Percentiles rank a stretch among this genome's conserved stretches.
phyloP scores from a whole-genome alignment of 148 eudicot genomes.

The Nepenthes mirabilis region DNA sequence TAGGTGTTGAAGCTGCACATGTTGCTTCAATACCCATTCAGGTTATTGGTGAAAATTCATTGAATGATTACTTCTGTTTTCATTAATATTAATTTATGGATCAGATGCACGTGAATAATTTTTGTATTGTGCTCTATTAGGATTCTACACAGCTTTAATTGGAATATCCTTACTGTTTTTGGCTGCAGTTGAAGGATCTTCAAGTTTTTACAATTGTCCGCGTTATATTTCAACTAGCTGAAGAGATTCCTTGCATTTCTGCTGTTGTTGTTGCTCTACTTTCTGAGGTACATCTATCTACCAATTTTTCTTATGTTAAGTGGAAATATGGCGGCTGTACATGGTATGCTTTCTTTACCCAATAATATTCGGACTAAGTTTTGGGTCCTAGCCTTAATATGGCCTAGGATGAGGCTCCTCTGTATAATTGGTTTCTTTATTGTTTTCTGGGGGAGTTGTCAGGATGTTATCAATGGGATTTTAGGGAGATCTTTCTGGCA shows the following conservation, averaged over 20 bases:
- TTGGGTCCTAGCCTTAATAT: too few species aligned
- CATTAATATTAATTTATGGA: neutral
- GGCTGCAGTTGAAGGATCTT: conserved; percentile 81
- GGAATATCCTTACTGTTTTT: conserved; percentile 1
- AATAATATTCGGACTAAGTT: too few species aligned
- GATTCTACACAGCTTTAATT: neutral
- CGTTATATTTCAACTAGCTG: conserved; percentile 86
- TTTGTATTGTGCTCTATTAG: neutral
- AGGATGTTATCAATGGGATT: too few species aligned
- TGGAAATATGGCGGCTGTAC: neutral
- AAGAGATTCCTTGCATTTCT: conserved; percentile 96
- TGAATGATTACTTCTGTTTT: neutral
- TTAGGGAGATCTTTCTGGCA: too few species aligned
- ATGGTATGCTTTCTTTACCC: too few species aligned
- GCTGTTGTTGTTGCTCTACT: conserved; percentile 96
- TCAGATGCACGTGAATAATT: neutral
- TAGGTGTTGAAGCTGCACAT: conserved; percentile 76
- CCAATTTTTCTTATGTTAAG: neutral
- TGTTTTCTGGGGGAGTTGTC: too few species aligned
- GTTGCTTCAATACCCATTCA: conserved; percentile 94
- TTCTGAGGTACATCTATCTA: conserved; percentile 52
- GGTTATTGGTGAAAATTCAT: conserved; percentile 21
- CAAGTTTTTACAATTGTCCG: conserved; percentile 92
- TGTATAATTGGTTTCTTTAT: too few species aligned
- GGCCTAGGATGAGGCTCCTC: too few species aligned